phyloP scores from a whole-genome alignment of 208 protist genomes.

The Crithidia bombi region DNA sequence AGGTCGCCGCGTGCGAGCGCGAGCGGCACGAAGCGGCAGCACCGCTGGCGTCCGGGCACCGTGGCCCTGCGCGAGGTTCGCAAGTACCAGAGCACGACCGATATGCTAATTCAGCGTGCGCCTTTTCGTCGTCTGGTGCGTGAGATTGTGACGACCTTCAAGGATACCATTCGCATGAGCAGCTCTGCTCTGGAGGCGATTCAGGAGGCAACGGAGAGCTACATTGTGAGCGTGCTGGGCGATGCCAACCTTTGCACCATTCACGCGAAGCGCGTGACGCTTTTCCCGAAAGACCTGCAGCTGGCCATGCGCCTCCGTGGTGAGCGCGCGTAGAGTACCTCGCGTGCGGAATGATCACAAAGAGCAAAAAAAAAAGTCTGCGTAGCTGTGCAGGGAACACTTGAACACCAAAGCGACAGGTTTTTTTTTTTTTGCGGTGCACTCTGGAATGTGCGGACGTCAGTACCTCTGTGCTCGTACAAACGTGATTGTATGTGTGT shows the following conservation, averaged over 20 bases:
- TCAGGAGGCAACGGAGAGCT: conserved; percentile 98
- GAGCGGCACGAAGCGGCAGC: conserved; percentile 95
- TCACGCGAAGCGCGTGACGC: conserved; percentile 98
- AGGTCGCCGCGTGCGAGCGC: conserved; percentile 8
- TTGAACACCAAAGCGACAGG: too few species aligned
- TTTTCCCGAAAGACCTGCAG: conserved; percentile 99
- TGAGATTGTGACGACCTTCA: conserved; percentile 97
- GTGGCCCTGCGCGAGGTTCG: conserved; percentile 99
- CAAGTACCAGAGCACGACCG: conserved; percentile 98
- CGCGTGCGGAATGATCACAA: too few species aligned
- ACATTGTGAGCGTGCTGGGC: conserved; percentile 92
- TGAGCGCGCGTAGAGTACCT: conserved; percentile 69
- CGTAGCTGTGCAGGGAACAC: too few species aligned
- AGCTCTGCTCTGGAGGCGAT: conserved; percentile 83
- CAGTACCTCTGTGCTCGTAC: too few species aligned
- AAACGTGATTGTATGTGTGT: too few species aligned
- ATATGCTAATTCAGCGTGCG: conserved; percentile 98
- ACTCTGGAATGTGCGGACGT: too few species aligned
- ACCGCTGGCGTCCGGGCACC: conserved; percentile 98
- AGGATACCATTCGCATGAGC: conserved; percentile 86
- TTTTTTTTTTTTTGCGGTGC: too few species aligned
- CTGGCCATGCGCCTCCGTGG: conserved; percentile 98
- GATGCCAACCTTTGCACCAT: conserved; percentile 98
- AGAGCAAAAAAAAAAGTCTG: too few species aligned
- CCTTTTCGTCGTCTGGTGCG: conserved; percentile 99